These are phyloP conservation scores for Poterioochromonas sp. DNA, from an alignment of 352 stramenopile species.

Conservation along the genomic window DNA sequence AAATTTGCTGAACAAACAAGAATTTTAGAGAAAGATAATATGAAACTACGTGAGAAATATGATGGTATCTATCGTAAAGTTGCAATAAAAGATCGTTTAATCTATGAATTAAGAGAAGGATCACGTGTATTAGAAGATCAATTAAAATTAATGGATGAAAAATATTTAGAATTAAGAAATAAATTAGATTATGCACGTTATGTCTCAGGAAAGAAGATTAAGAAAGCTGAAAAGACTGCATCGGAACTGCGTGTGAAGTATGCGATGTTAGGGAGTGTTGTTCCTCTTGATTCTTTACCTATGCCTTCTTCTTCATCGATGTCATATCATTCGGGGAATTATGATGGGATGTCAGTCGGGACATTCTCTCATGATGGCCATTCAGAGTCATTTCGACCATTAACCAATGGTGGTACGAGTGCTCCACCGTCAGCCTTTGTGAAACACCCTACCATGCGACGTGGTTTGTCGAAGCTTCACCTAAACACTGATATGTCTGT, in stretches of 20 bases:
- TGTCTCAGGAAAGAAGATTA: constrained; percentile 64
- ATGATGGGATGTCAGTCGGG: too few relatives aligned
- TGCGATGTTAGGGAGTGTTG: background rate
- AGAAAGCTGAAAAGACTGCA: constrained; percentile 49
- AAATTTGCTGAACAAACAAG: constrained; percentile 58
- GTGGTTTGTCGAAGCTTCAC: too few relatives aligned
- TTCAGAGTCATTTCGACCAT: too few relatives aligned
- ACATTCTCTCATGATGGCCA: too few relatives aligned
- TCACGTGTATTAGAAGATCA: constrained; percentile 87
- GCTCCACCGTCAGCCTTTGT: too few relatives aligned
- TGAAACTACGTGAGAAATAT: constrained; percentile 51
- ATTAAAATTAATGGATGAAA: constrained; percentile 89
- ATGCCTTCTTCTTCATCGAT: too few relatives aligned
- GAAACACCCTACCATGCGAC: too few relatives aligned
- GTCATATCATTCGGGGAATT: too few relatives aligned
- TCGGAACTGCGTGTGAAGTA: constrained; percentile 42
- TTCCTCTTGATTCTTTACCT: background rate
- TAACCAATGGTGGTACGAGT: too few relatives aligned
- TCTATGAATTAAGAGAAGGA: constrained; percentile 79
- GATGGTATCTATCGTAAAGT: constrained; percentile 38
- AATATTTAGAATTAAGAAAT: constrained; percentile 87
- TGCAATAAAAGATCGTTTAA: constrained; percentile 63
- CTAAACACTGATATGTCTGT: too few relatives aligned
- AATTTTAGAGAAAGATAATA: constrained; percentile 64
- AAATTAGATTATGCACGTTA: constrained; percentile 86